Base-by-base conservation (phyloP, 2,329 filamentous ascomycete species). In the Clarireedia hainanense region DNA sequence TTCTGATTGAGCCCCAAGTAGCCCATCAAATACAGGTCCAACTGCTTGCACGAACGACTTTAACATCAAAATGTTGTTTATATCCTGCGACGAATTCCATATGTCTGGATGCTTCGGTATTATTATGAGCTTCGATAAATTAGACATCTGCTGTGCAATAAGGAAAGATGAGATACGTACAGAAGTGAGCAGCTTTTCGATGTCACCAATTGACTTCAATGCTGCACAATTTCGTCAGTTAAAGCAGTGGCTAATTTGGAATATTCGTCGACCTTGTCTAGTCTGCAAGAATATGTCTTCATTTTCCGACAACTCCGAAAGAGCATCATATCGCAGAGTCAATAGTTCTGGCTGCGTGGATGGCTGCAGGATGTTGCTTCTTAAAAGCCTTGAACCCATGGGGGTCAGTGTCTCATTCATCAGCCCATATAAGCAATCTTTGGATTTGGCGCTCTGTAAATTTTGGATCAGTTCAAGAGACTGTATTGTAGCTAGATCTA, bases 391-490 rank as follows among this genome's bases (percentile, higher is more conserved):
- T 5, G 83, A 79, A 3, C 94, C 94, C 90, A 97, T 97, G 0
- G 89, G 87, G 0, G 94, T 97, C 20, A 82, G 68, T 0, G 91
- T 96, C 61, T 90, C 79, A 64, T 97, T 95, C 47, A 99, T 73
- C 0, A 97, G 71, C 0, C 91, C 91, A 60, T 91, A 92, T 0
- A 99, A 74, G 61, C 86, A 92, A 40, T 92, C 83, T 60, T 84
- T 89, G 0, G 91, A 95, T 62, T 87, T 91, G 0, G 83, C 67
- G 62, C 86, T 84, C 12, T 88, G 84, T 0, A 91, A 68, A 62
- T 96, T 99, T 65, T 96, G 90, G 26, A 97, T 87, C 5, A 99
- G 78, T 69, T 99, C 94, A 3, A 99, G 76, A 0, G 90, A 90
- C 39, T 85, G 80, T 27, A 96, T 89, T 0, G 91, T 95, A 0